Base-by-base conservation (phyloP, 2,329 filamentous ascomycete species). In the Aspergillus pseudonomiae region DNA sequence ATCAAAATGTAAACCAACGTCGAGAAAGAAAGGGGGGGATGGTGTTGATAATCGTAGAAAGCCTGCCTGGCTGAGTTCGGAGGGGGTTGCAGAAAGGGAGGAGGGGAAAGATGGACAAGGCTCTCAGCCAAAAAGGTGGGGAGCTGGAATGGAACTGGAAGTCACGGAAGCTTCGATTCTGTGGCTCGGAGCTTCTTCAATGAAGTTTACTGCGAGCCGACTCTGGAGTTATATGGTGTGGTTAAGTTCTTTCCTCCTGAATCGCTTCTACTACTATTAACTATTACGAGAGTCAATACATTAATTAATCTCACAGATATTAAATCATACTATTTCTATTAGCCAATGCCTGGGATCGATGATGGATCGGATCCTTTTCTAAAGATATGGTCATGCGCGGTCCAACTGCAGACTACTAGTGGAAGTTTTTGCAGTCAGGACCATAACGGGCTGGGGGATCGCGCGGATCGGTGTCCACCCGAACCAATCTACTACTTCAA, bases 401-500 rank as follows among this genome's bases (percentile, higher is more conserved):
- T 55, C 12, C 30, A 39, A 39, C 52, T 55, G 52, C 52, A 55
- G 36, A 36, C 14, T 54, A 52, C n/a, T 48, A 34, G 30, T 34
- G 50, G 30, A 34, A 16, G 36, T 21, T 12, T 30, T 48, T 50
- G 46, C 34, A 43, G 32, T 28, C 46, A 36, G 41, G 30, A 28
- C 24, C n/a, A 36, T n/a, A 57, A 59, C 41, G 60, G 58, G 45
- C 32, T 53, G 30, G 50, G 24, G 50, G 30, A 39, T 53, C 32
- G 48, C 36, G 36, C 57, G 46, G 67, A 69, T 70, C 65, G 59
- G 50, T 53, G 58, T 59, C 57, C 55, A 48, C 59, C 24, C 59
- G 61, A 57, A 60, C 39, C 53, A 50, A 58, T 39, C 54, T 61
- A 65, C 64, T 65, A 65, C 57, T 55, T 68, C 68, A 67, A 68